These are phyloP conservation scores for Umbilicus rupestris DNA, from an alignment of 164 flowering plant species.

Conservation along the genomic window DNA sequence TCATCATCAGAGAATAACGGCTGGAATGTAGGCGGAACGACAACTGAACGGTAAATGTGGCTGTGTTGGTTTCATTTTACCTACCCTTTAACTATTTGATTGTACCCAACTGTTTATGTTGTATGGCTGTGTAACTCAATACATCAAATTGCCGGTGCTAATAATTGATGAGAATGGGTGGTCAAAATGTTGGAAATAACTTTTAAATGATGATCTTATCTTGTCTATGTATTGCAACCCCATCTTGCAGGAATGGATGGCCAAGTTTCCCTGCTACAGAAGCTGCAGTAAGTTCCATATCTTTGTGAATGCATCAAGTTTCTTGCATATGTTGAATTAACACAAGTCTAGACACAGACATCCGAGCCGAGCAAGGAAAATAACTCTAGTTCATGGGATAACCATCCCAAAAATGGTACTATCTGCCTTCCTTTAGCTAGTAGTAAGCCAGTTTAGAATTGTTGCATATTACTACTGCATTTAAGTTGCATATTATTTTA, in stretches of 20 bases:
- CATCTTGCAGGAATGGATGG: slow-evolving; percentile 46
- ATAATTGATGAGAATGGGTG: background rate
- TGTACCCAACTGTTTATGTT: background rate
- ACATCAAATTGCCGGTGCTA: background rate
- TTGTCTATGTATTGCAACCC: background rate
- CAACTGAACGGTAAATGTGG: slow-evolving; percentile 33
- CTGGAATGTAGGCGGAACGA: slow-evolving; percentile 37
- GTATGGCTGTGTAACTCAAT: background rate
- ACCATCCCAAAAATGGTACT: slow-evolving; percentile 29
- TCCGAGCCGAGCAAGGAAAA: slow-evolving; percentile 19
- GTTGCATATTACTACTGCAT: background rate
- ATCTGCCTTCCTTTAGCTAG: background rate
- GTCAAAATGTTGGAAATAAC: too few species aligned
- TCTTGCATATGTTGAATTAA: background rate
- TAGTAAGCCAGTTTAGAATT: background rate
- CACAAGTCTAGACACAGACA: slow-evolving; percentile 16
- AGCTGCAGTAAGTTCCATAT: slow-evolving; percentile 29
- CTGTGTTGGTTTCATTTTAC: background rate
- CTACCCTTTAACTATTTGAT: background rate
- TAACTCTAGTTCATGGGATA: slow-evolving; percentile 23
- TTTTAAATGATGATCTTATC: background rate
- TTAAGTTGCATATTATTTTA: background rate
- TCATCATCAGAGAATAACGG: slow-evolving; percentile 25
- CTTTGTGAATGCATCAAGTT: slow-evolving; percentile 1
- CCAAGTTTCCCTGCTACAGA: slow-evolving; percentile 29